Evolutionary conservation across 768 basidiomycete species (phyloP).

Genomic region (Dentipellis fragilis): DNA sequence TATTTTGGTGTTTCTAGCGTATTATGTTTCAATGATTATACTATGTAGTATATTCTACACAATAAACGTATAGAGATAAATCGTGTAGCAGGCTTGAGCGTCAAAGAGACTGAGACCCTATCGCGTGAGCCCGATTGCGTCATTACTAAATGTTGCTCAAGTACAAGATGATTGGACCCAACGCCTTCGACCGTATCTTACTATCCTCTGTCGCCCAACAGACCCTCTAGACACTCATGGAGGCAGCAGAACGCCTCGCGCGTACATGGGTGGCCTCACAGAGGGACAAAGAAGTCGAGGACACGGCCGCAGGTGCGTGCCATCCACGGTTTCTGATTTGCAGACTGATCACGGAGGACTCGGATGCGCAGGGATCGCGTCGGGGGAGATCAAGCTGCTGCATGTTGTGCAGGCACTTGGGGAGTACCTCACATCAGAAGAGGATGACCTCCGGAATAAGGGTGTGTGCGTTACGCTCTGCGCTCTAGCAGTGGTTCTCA

Average conservation of each 20-base stretch:
- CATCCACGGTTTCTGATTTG: background rate
- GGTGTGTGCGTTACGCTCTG: conserved; percentile 32
- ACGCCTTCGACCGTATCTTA: no score
- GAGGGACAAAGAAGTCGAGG: conserved; percentile 18
- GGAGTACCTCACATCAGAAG: conserved; percentile 81
- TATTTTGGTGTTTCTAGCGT: no score
- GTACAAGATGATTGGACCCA: no score
- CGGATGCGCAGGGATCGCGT: conserved; percentile 36
- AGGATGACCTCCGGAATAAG: conserved; percentile 67
- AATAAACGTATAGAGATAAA: no score
- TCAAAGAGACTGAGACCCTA: no score
- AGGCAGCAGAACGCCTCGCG: conserved; percentile 18
- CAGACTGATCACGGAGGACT: background rate
- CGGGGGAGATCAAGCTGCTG: conserved; percentile 50
- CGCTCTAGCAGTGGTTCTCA: background rate
- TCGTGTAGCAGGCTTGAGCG: no score
- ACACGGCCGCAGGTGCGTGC: conserved; percentile 17
- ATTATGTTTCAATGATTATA: no score
- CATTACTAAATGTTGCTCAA: no score
- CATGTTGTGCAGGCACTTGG: conserved; percentile 81
- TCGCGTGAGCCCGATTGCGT: no score
- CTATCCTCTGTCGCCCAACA: no score
- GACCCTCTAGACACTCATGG: conserved; percentile 11
- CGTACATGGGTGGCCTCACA: conserved; percentile 20
- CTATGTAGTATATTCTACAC: no score